A percentile compares a stretch with the other conserved stretches of the same genome.
Evolutionary conservation across 1,139 yeast species (phyloP).

Genomic region (Blastobotrys ciferrii): DNA sequence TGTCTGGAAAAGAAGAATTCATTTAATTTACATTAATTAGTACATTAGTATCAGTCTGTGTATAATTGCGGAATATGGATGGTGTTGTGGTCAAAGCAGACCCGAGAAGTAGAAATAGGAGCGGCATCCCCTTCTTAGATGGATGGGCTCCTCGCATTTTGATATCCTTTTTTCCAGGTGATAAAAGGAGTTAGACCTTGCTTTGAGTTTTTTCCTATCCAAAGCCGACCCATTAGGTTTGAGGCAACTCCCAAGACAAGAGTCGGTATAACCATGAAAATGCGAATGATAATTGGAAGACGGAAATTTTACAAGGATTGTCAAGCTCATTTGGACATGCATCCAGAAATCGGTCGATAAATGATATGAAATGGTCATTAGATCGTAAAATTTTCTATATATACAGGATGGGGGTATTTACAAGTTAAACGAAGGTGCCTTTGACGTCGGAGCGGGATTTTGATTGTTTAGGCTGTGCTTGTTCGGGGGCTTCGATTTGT

Average conservation of each 20-base stretch:
- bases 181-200: too few species aligned
- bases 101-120: too few species aligned
- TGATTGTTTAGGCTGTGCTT: neutral
- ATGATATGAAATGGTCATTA: neutral
- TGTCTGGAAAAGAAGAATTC: too few species aligned
- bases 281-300: neutral
- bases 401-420: neutral
- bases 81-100: neutral
- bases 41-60: too few species aligned
- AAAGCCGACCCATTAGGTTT: too few species aligned
- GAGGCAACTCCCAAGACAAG: too few species aligned
- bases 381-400: neutral
- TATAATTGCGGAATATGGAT: too few species aligned
- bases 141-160: too few species aligned
- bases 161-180: too few species aligned
- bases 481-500: slow-evolving; percentile 1
- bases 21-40: too few species aligned
- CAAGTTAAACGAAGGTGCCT: slow-evolving; percentile 12
- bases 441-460: slow-evolving; percentile 14
- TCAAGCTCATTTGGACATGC: neutral
- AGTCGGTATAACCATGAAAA: neutral
- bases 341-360: too few species aligned
- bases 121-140: neutral
- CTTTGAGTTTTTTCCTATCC: too few species aligned
- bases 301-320: neutral